Conservation (phyloP, 2,329 filamentous ascomycete species). For the Anthostomella pinea region DNA sequence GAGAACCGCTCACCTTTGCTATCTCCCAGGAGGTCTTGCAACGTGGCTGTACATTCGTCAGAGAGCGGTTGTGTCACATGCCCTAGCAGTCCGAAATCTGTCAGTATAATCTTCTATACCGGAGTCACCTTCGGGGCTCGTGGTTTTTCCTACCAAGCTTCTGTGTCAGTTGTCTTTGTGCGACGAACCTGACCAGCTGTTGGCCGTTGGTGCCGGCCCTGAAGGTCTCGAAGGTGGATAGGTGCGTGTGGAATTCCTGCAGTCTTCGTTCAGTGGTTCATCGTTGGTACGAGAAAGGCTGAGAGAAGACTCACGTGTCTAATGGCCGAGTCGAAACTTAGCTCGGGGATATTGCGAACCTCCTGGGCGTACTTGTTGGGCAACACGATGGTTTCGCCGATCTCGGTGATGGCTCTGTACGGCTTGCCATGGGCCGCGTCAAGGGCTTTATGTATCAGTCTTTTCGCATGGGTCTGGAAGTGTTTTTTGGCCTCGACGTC, state of each 20-base stretch:
- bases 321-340: conserved; percentile 10
- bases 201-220: conserved; percentile 2
- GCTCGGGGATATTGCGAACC: conserved; percentile 9
- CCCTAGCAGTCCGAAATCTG: conserved; percentile 7
- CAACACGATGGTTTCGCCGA: conserved; percentile 10
- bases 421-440: too few species aligned
- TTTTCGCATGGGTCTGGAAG: too few species aligned
- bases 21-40: conserved; percentile 13
- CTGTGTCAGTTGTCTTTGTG: conserved; percentile 14
- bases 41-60: conserved; percentile 15
- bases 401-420: conserved; percentile 15
- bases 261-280: too few species aligned
- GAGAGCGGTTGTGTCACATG: conserved; percentile 16
- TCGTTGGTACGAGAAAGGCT: too few species aligned
- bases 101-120: background rate
- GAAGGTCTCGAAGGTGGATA: conserved; percentile 10
- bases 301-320: conserved; percentile 4
- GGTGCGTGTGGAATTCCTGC: background rate
- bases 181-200: conserved; percentile 7
- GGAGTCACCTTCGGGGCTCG: too few species aligned
- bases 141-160: conserved; percentile 6
- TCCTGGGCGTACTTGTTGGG: conserved; percentile 10
- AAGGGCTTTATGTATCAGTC: too few species aligned
- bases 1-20: background rate
- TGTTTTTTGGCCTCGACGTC: too few species aligned